Conservation (phyloP, 208 protist genomes). For the Wallacemonas rigidus region DNA sequence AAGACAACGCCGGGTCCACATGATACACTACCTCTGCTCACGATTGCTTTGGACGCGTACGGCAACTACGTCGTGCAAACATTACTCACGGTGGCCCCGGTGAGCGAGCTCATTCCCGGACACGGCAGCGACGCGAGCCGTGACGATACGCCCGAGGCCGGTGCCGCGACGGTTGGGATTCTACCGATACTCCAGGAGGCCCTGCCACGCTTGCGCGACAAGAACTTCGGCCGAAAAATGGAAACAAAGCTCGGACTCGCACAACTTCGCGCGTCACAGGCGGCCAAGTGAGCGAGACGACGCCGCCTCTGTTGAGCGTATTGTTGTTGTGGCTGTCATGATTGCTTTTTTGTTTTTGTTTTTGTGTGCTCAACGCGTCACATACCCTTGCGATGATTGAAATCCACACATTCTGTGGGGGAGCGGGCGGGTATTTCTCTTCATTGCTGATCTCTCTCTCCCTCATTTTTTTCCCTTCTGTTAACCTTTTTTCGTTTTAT, state of each 20-base stretch:
- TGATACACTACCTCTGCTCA: conserved; percentile 55
- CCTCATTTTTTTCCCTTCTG: background rate
- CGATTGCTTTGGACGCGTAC: conserved; percentile 92
- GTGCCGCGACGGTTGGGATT: conserved; percentile 26
- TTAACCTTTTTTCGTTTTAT: background rate
- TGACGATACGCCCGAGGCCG: background rate
- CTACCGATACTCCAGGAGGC: conserved; percentile 39
- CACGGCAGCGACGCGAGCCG: background rate
- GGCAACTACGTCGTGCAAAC: conserved; percentile 98
- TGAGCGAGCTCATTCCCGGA: conserved; percentile 43
- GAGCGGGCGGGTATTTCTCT: background rate
- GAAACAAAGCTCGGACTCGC: conserved; percentile 58
- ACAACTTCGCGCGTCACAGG: conserved; percentile 38
- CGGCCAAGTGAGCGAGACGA: conserved; percentile 14
- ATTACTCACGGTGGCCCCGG: conserved; percentile 80
- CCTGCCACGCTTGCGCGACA: conserved; percentile 42
- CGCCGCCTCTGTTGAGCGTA: too few relatives aligned
- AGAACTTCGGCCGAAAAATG: conserved; percentile 72
- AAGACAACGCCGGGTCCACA: conserved; percentile 15
- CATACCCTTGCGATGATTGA: too few relatives aligned
- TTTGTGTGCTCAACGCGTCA: conserved; percentile 1
- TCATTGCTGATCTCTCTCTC: conserved; percentile 11
- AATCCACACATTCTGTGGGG: too few relatives aligned
- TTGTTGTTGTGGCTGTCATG: background rate
- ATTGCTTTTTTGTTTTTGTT: background rate